Base-by-base conservation (phyloP, 805 yeast genomes). In the Wickerhamiella siamensis region DNA sequence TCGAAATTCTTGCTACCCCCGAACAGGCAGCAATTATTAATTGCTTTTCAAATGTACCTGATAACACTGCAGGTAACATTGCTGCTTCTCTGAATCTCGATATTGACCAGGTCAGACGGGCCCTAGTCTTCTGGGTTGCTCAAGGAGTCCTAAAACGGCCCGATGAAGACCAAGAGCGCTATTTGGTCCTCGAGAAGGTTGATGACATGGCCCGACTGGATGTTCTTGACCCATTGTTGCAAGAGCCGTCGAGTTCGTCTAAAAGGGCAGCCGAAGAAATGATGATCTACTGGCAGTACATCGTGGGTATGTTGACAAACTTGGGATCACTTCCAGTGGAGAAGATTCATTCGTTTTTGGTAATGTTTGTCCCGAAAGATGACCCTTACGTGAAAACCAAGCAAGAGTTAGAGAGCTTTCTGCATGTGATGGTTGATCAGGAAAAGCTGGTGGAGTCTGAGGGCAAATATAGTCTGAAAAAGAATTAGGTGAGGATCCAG, bases 1-100 rank as follows among this genome's bases (percentile, higher is more conserved):
- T 58, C 39, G 54, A 31, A 0, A 66, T 71, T 46, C 63, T 63
- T 5, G 94, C 80, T 0, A 57, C 79, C 1, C 79, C 94, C 0
- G 80, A 74, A 32, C 75, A 75, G 47, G 93, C 91, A 1, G 62
- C 79, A 0, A 71, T 83, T 3, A 70, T 82, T 6, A 55, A 63
- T 17, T 57, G 66, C 9, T 79, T 79, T 49, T 57, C 68, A 33
- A 53, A 49, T 5, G 26, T 10, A 9, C 45, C 45, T 16, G 38
- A 44, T 2, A 26, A 59, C 15, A 48, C 69, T 0, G 43, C 66
- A 3, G 59, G 52, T 5, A 56, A 62, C 3, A 55, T 75, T 3
- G 44, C 53, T 16, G 47, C 49, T 36, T 46, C 51, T 12, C 57
- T 77, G 15, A 59, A 63, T 2, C 67, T 79, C 67, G 58, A 65